phyloP scores from a whole-genome alignment of 192 early-diverging fungal species.

The Hyaloraphidium curvatum region DNA sequence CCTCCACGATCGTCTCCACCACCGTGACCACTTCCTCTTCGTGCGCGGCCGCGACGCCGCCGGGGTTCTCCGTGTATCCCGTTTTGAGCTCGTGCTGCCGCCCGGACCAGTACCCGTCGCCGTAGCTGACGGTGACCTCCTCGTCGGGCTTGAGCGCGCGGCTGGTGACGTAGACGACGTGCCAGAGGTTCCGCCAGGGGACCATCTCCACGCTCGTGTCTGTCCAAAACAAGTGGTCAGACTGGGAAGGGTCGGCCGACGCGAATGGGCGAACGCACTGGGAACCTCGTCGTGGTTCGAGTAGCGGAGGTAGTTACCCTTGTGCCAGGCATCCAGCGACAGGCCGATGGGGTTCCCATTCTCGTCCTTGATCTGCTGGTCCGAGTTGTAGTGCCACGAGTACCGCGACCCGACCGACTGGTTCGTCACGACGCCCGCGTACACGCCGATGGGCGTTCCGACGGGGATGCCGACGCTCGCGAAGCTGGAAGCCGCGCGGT shows the following conservation, averaged over 20 bases:
- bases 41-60: too few species aligned
- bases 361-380: conserved; percentile 1
- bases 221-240: too few species aligned
- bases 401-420: conserved; percentile 5
- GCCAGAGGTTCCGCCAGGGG: conserved; percentile 9
- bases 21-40: too few species aligned
- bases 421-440: conserved; percentile 9
- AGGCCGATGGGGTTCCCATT: conserved; percentile 4
- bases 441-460: conserved; percentile 9
- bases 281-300: too few species aligned
- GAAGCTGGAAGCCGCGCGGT: too few species aligned
- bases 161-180: conserved; percentile 7
- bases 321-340: conserved; percentile 5
- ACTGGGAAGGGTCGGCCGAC: conserved; percentile 11
- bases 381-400: conserved; percentile 8
- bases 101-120: conserved; percentile 9
- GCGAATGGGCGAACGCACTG: too few species aligned
- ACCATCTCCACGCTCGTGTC: conserved; percentile 8
- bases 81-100: too few species aligned
- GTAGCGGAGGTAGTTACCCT: conserved; percentile 11
- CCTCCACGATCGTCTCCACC: too few species aligned
- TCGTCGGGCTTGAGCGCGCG: conserved; percentile 5
- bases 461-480: conserved; percentile 1
- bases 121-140: conserved; percentile 11
- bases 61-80: too few species aligned